Evolutionary conservation across 2,329 filamentous ascomycete species (phyloP).

Genomic region (Fusarium citri): DNA sequence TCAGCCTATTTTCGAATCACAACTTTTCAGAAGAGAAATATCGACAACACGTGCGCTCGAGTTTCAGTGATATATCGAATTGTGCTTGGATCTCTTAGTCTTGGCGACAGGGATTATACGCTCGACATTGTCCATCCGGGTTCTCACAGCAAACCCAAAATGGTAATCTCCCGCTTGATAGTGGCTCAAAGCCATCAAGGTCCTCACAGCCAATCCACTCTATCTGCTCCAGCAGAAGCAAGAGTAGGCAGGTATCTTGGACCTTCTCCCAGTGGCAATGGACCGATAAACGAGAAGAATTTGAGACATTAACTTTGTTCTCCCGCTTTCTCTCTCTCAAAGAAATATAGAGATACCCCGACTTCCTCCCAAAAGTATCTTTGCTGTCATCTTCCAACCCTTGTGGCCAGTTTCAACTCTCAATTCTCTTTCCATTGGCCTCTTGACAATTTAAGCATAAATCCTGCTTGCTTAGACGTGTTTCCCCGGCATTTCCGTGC

Average conservation of each 20-base stretch:
- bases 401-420: slow-evolving; percentile 15
- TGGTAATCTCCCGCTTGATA: slow-evolving; percentile 30
- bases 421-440: background rate
- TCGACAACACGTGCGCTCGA: slow-evolving; percentile 16
- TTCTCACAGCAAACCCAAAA: slow-evolving; percentile 32
- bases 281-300: slow-evolving; percentile 3
- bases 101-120: slow-evolving; percentile 35
- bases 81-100: slow-evolving; percentile 13
- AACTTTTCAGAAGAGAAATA: background rate
- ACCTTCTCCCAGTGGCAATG: slow-evolving; percentile 3
- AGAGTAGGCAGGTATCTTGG: background rate
- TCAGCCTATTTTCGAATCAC: background rate
- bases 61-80: background rate
- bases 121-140: slow-evolving; percentile 38
- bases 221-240: slow-evolving; percentile 3
- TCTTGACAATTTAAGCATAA: slow-evolving; percentile 27
- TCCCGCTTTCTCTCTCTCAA: slow-evolving; percentile 3
- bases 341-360: background rate
- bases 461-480: background rate
- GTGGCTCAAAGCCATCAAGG: slow-evolving; percentile 27
- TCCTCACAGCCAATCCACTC: slow-evolving; percentile 40
- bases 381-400: slow-evolving; percentile 2
- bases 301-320: slow-evolving; percentile 36
- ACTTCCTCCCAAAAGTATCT: background rate
- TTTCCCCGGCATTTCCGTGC: slow-evolving; percentile 12